Percentiles rank a stretch among this genome's conserved stretches.
phyloP scores from a whole-genome alignment of 768 basidiomycete genomes.

The Termitomyces sp. region DNA sequence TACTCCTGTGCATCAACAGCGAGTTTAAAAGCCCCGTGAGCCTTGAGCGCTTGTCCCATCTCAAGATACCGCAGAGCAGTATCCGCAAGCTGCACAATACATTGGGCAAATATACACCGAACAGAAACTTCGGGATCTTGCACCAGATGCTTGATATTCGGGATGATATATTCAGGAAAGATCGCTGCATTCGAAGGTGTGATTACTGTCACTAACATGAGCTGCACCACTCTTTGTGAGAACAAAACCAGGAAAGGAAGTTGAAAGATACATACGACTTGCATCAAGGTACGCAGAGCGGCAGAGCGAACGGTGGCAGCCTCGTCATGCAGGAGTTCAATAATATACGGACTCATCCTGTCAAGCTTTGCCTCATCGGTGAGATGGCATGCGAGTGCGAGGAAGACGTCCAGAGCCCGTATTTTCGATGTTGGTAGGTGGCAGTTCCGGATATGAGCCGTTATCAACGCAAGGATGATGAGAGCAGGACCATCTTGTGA shows the following conservation, averaged over 20 bases:
- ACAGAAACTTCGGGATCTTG: conserved; percentile 83
- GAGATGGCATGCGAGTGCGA: conserved; percentile 74
- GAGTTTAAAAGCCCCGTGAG: conserved; percentile 68
- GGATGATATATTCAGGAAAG: conserved; percentile 94
- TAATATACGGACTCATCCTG: conserved; percentile 86
- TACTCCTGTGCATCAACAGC: conserved; percentile 62
- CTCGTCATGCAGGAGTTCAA: conserved; percentile 86
- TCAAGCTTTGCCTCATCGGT: conserved; percentile 96
- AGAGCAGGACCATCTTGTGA: conserved; percentile 79
- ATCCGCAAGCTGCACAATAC: conserved; percentile 79
- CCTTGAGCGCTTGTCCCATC: conserved; percentile 88
- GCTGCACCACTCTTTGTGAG: conserved; percentile 4
- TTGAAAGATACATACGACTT: conserved; percentile 54
- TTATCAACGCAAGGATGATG: conserved; percentile 81
- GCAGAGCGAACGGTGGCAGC: conserved; percentile 76
- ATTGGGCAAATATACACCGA: conserved; percentile 76
- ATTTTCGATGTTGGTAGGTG: conserved; percentile 81
- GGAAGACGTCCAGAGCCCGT: conserved; percentile 78
- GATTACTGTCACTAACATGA: conserved; percentile 21
- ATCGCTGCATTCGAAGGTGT: conserved; percentile 47
- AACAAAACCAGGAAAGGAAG: background rate
- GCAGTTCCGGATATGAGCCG: conserved; percentile 87
- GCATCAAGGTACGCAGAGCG: conserved; percentile 72
- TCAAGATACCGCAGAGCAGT: conserved; percentile 86
- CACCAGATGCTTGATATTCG: conserved; percentile 78